Percentiles rank a stretch among this genome's conserved stretches.
These are phyloP conservation scores for Fraxinus baroniana DNA, from an alignment of 305 asterid species.

Conservation along the genomic window DNA sequence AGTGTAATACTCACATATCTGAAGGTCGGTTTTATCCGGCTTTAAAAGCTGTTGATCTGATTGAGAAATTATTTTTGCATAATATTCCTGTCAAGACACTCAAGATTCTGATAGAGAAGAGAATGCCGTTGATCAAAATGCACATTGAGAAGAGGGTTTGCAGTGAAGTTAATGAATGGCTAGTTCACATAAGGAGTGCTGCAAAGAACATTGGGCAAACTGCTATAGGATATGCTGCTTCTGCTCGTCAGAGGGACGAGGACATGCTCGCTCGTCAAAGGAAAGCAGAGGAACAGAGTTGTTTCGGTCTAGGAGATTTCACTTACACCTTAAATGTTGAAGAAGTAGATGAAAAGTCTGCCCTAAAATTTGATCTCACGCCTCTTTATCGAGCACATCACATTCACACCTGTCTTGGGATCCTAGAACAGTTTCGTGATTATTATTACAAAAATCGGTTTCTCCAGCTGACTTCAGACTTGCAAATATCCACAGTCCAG, in stretches of 20 bases:
- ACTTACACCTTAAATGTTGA: conserved; percentile 80
- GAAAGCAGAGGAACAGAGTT: conserved; percentile 83
- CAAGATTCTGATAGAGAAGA: conserved; percentile 51
- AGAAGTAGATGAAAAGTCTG: conserved; percentile 71
- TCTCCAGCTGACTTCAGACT: conserved; percentile 81
- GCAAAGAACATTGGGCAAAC: conserved; percentile 83
- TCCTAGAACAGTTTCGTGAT: conserved; percentile 71
- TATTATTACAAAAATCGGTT: conserved; percentile 76
- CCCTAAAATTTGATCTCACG: conserved; percentile 73
- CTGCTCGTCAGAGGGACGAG: conserved; percentile 94
- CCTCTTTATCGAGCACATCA: conserved; percentile 92
- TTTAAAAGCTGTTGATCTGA: conserved; percentile 58
- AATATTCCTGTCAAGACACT: conserved; percentile 61
- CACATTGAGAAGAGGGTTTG: conserved; percentile 83
- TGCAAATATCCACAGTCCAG: conserved; percentile 73
- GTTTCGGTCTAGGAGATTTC: conserved; percentile 71
- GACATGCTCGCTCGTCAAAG: conserved; percentile 94
- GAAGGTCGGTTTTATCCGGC: conserved; percentile 90
- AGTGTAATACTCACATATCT: conserved; percentile 74
- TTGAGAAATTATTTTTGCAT: conserved; percentile 62
- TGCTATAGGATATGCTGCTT: conserved; percentile 75
- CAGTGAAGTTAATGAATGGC: conserved; percentile 86
- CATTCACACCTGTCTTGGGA: conserved; percentile 76
- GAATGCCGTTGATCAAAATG: conserved; percentile 63
- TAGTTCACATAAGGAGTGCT: conserved; percentile 76